These are phyloP conservation scores for Paraconiothyrium brasiliense DNA, from an alignment of 2,329 filamentous ascomycete species.

Conservation along the genomic window DNA sequence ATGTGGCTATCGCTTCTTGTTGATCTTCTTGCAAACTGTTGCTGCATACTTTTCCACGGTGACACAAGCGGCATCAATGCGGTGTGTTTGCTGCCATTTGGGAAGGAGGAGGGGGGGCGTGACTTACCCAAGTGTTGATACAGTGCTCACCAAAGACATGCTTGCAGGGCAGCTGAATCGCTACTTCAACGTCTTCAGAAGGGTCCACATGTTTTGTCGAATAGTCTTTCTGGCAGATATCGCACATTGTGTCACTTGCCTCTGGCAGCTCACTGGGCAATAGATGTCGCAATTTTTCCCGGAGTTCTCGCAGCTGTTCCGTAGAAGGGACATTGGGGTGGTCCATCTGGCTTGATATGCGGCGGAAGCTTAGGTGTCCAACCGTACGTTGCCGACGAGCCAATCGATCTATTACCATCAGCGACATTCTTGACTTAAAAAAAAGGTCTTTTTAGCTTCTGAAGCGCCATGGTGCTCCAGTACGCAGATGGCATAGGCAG, in stretches of 20 bases:
- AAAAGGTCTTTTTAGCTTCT: background rate
- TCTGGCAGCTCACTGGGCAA: slow-evolving; percentile 39
- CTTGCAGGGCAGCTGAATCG: slow-evolving; percentile 46
- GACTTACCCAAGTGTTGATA: slow-evolving; percentile 45
- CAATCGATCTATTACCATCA: slow-evolving; percentile 2
- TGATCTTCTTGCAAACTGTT: background rate
- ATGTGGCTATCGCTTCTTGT: too few relatives aligned
- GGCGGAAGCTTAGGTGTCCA: slow-evolving; percentile 27
- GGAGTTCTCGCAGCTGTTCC: slow-evolving; percentile 43
- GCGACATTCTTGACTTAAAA: background rate
- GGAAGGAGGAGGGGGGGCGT: background rate
- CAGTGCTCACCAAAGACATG: slow-evolving; percentile 49
- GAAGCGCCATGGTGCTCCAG: background rate
- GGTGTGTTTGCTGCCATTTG: background rate
- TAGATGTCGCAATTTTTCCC: slow-evolving; percentile 35
- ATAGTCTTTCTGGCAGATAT: slow-evolving; percentile 51
- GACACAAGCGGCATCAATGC: background rate
- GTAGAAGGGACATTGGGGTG: slow-evolving; percentile 37
- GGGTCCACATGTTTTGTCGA: slow-evolving; percentile 36
- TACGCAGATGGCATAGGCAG: background rate
- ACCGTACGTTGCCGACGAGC: slow-evolving; percentile 17
- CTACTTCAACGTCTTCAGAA: slow-evolving; percentile 44
- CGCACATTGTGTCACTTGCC: slow-evolving; percentile 37
- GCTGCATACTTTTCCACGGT: background rate
- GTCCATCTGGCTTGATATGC: slow-evolving; percentile 21